phyloP scores from a whole-genome alignment of 2,329 filamentous ascomycete genomes.

The Drechslera avenae region DNA sequence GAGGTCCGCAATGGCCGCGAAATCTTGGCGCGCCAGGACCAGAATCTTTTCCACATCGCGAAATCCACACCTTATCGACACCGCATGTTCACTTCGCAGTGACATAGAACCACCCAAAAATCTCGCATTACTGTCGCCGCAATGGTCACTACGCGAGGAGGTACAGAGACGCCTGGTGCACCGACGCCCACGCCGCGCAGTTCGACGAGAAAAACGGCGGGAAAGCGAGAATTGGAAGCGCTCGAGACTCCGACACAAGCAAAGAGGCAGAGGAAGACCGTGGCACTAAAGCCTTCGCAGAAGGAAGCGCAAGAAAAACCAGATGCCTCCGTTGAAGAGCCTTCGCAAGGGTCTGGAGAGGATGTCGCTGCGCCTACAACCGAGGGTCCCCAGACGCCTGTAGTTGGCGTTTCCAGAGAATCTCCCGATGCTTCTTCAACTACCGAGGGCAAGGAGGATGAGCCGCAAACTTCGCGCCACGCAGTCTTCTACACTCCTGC shows the following conservation, averaged over 20 bases:
- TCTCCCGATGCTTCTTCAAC: conserved; percentile 16
- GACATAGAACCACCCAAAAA: conserved; percentile 8
- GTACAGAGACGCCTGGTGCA: conserved; percentile 34
- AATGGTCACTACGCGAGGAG: conserved; percentile 46
- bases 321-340: conserved; percentile 7
- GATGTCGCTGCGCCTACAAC: conserved; percentile 15
- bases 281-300: conserved; percentile 8
- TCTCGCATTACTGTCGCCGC: conserved; percentile 10
- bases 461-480: conserved; percentile 22
- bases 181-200: conserved; percentile 30
- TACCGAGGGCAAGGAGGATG: conserved; percentile 14
- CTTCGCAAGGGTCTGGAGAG: conserved; percentile 17
- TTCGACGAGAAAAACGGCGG: conserved; percentile 28
- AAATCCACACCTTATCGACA: conserved; percentile 22
- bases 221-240: conserved; percentile 39
- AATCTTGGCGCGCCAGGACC: conserved; percentile 31
- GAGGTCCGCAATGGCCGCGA: conserved; percentile 29
- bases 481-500: conserved; percentile 31
- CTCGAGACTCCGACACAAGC: conserved; percentile 37
- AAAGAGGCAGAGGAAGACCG: conserved; percentile 36
- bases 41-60: conserved; percentile 18
- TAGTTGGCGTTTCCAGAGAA: conserved; percentile 27
- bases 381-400: conserved; percentile 12
- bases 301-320: conserved; percentile 17
- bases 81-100: conserved; percentile 34